Evolutionary conservation across 2,329 filamentous ascomycete species (phyloP), one percentile per base, ranked within the genome.

Genomic region (Claviceps cyperi): DNA sequence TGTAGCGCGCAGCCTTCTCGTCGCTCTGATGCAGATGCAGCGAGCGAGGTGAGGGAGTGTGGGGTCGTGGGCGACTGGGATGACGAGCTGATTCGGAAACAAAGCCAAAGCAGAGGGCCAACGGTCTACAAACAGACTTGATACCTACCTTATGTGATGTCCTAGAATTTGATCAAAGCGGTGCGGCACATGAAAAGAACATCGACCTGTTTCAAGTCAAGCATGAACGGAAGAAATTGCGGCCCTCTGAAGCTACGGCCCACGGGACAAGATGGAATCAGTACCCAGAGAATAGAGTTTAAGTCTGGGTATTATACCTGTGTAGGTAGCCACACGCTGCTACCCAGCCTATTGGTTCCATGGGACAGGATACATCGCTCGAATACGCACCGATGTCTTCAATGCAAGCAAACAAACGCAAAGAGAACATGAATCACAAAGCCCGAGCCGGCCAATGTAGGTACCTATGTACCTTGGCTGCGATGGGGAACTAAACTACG

Each of bases 401-500:
- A 19, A 4, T n/a, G 19, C 24, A 9, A 28, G 24, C 4, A 19
- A 19, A 40, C 8, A 19, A 19, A 19, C n/a, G 8, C 8, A 21
- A 40, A 21, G 19, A 40, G 5, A 40, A 19, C 4, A 3, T 4
- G 8, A 8, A 11, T 21, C 37, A n/a, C 37, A 39, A 15, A 39
- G 37, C 37, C 15, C 15, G 15, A 15, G 9, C 37, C 15, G 15
- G 37, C 13, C 15, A n/a, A n/a, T 38, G 7, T n/a, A 28, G 24
- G 24, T 8, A 28, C 24, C 7, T 28, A 8, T 0, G 24, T 11
- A 7, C 8, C 24, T 28, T 7, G 2, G 1, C 9, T 32, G 3
- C 22, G n/a, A 6, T 22, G 9, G 9, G 28, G 3, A 32, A 32
- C 9, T 32, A 9, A 32, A 32, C 56, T 52, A 51, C 54, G 53